Evolutionary conservation across 441 rosid species (phyloP).

Genomic region (Adansonia rubrostipa): DNA sequence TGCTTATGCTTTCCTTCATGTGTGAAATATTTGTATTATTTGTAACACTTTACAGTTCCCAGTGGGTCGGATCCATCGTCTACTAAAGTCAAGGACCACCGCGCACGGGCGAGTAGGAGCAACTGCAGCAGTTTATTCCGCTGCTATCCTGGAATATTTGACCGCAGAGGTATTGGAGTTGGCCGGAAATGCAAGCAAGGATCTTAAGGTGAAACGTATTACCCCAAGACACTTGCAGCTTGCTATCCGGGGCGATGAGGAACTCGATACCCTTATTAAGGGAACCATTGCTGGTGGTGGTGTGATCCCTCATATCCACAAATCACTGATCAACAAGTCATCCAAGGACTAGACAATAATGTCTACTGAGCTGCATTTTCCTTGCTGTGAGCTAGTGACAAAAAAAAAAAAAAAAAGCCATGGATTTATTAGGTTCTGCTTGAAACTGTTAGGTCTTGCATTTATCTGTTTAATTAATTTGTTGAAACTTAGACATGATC

Average conservation of each 20-base stretch:
- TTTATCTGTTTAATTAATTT: background rate
- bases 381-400: background rate
- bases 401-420: background rate
- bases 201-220: constrained; percentile 54
- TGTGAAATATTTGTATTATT: background rate
- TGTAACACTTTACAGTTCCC: constrained; percentile 58
- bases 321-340: constrained; percentile 2
- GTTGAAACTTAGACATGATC: background rate
- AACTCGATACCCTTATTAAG: constrained; percentile 65
- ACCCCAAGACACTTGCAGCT: constrained; percentile 79
- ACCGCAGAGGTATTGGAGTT: constrained; percentile 23
- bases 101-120: constrained; percentile 86
- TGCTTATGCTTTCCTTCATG: constrained; percentile 1
- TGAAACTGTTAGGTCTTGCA: background rate
- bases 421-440: too few species aligned
- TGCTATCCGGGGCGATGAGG: constrained; percentile 57
- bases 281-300: constrained; percentile 80
- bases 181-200: constrained; percentile 83
- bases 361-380: background rate
- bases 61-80: constrained; percentile 64
- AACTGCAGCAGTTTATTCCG: constrained; percentile 46
- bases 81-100: constrained; percentile 59
- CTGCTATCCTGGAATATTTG: constrained; percentile 46
- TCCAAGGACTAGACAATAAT: background rate
- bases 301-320: constrained; percentile 34